Base-by-base conservation (phyloP, 129 eudicot species). In the Scalesia atractyloides region DNA sequence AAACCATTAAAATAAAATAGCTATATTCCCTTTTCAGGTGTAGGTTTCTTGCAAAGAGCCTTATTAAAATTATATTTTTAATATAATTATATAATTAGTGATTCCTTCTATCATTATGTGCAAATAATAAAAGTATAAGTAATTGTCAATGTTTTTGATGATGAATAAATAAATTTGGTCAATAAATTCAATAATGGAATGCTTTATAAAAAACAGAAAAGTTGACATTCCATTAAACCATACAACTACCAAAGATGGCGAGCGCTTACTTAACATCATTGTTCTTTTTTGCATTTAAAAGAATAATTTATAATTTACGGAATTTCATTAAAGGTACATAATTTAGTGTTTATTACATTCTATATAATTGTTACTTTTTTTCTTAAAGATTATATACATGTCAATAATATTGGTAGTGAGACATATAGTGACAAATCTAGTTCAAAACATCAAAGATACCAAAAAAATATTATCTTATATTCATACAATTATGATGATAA, bases 181-280 rank as follows among this genome's bases (percentile, higher is more conserved):
- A 65, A 75, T 75, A 14, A 41, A 13, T 65, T 53, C 37, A 75
- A 52, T 66, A 53, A 53, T 65, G 65, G 36, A 22, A 64, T 66
- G 53, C 18, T 16, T 56, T 51, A 7, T 51, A 30, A 30, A 30
- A 30, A 30, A 30, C 15, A 52, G 7, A 37, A 53, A 74, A 75
- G 79, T 75, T 65, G 79, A 75, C 79, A 75, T 53, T 66, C 66
- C 58, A 65, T 66, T 65, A 41, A 65, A 43, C 48, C 66, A 48
- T 64, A 52, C 79, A 74, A 74, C 79, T 11, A 53, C 73, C 49
- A 53, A 75, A 64, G 79, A 75, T 75, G 66, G 59, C 47, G 79
- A 75, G 66, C 58, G 73, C 34, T 52, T 22, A 66, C 73, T 64
- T 52, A 64, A 64, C 72, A 20, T 62, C 3, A 6, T 74, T 74